Percentiles rank a stretch among this genome's conserved stretches.
These are phyloP conservation scores for Prunus mira DNA, from an alignment of 306 rosid genomes.

Conservation along the genomic window DNA sequence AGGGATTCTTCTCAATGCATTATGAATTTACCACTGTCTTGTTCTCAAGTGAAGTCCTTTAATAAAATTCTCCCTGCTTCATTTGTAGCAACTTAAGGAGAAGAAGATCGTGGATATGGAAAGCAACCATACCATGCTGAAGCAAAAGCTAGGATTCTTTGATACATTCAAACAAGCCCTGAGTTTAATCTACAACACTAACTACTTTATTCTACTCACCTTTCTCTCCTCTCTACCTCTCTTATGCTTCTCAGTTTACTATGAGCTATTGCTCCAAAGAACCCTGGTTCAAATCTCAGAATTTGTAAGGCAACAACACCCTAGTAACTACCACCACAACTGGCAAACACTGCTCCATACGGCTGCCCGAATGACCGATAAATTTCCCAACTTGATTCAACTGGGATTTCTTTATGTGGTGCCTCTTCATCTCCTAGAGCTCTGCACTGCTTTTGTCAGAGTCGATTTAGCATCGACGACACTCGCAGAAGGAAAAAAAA, in stretches of 20 bases:
- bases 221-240: slow-evolving; percentile 43
- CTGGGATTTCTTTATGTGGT: not conserved
- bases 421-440: slow-evolving; percentile 8
- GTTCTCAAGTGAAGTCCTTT: not conserved
- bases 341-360: slow-evolving; percentile 10
- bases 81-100: not conserved
- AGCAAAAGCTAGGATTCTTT: slow-evolving; percentile 30
- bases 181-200: slow-evolving; percentile 23
- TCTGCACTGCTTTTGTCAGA: not conserved
- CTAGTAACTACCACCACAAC: slow-evolving; percentile 17
- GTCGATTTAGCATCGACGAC: not conserved
- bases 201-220: slow-evolving; percentile 39
- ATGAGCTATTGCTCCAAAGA: slow-evolving; percentile 31
- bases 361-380: not conserved
- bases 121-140: slow-evolving; percentile 25
- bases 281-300: slow-evolving; percentile 21
- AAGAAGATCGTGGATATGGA: slow-evolving; percentile 18
- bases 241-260: slow-evolving; percentile 35
- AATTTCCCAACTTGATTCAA: not conserved
- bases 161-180: slow-evolving; percentile 38
- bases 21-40: not conserved
- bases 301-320: not conserved
- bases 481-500: not conserved
- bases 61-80: not conserved
- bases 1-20: not conserved